phyloP scores from a whole-genome alignment of 495 filamentous ascomycete genomes.

The Neurospora pannonica region DNA sequence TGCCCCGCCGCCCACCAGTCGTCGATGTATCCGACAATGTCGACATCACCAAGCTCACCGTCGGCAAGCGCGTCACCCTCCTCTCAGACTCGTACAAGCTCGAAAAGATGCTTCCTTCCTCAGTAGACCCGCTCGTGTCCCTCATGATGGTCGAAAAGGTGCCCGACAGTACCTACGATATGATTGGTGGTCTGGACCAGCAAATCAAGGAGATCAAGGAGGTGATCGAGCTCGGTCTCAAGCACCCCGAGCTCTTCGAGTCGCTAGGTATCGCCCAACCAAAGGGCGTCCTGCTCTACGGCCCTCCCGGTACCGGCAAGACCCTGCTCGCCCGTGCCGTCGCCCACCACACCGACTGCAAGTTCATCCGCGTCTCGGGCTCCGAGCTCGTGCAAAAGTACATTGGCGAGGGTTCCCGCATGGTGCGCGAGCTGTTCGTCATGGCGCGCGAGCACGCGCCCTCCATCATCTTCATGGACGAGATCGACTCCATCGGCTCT shows the following conservation, averaged over 20 bases:
- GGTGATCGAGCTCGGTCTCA: constrained; percentile 96
- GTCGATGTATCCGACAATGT: constrained; percentile 94
- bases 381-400: constrained; percentile 98
- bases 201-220: constrained; percentile 99
- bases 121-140: constrained; percentile 96
- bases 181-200: constrained; percentile 98
- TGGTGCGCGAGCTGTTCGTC: constrained; percentile 98
- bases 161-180: constrained; percentile 98
- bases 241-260: constrained; percentile 98
- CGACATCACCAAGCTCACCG: constrained; percentile 89
- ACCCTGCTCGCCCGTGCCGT: constrained; percentile 92
- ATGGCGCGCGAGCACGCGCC: constrained; percentile 98
- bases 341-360: constrained; percentile 95
- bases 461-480: constrained; percentile 99
- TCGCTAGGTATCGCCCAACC: constrained; percentile 96
- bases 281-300: constrained; percentile 95
- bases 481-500: constrained; percentile 97
- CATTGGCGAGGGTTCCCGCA: constrained; percentile 94
- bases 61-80: constrained; percentile 94
- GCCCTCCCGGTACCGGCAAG: constrained; percentile 94
- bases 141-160: constrained; percentile 99
- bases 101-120: constrained; percentile 94
- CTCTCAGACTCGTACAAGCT: constrained; percentile 95
- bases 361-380: constrained; percentile 95
- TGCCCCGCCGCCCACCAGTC: constrained; percentile 44